Percentiles rank a stretch among this genome's conserved stretches.
These are phyloP conservation scores for Fusarium haematococcum DNA, from an alignment of 2,329 filamentous ascomycete genomes.

Conservation along the genomic window DNA sequence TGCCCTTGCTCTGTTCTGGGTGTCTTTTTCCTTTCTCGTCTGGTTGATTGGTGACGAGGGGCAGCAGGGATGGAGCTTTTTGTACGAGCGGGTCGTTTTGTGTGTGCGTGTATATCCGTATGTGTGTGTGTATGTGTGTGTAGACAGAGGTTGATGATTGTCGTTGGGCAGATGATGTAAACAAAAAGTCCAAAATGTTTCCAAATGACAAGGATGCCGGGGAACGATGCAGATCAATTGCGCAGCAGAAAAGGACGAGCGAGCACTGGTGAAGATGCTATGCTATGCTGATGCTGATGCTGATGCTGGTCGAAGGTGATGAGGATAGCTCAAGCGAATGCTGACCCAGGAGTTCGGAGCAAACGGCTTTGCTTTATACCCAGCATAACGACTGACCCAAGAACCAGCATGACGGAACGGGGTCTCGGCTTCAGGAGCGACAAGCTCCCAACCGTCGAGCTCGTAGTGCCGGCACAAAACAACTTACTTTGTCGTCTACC, in stretches of 20 bases:
- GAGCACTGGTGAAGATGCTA: not conserved
- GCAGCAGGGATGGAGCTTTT: conserved; percentile 26
- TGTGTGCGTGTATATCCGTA: not conserved
- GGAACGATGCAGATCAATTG: conserved; percentile 15
- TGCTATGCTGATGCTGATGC: conserved; percentile 12
- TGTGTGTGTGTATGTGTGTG: conserved; percentile 12
- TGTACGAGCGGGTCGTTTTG: not conserved
- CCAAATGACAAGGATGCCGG: not conserved
- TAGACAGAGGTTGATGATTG: not conserved
- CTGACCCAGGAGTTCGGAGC: conserved; percentile 39
- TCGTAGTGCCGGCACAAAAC: conserved; percentile 34
- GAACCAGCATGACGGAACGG: conserved; percentile 36
- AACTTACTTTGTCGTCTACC: conserved; percentile 16
- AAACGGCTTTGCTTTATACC: conserved; percentile 46
- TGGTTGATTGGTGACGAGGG: conserved; percentile 31
- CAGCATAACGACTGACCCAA: conserved; percentile 29
- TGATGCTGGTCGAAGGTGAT: conserved; percentile 11
- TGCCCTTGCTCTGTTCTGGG: conserved; percentile 32
- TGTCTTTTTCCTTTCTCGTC: conserved; percentile 33
- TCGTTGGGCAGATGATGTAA: conserved; percentile 21
- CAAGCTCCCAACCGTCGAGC: conserved; percentile 37
- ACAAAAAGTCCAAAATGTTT: conserved; percentile 7
- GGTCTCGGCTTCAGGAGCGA: conserved; percentile 32
- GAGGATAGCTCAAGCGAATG: conserved; percentile 15
- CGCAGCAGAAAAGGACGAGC: conserved; percentile 2